Evolutionary conservation across 768 basidiomycete species (phyloP), one percentile per base, ranked within the genome.

Genomic region (Hirschioporus abietinus): DNA sequence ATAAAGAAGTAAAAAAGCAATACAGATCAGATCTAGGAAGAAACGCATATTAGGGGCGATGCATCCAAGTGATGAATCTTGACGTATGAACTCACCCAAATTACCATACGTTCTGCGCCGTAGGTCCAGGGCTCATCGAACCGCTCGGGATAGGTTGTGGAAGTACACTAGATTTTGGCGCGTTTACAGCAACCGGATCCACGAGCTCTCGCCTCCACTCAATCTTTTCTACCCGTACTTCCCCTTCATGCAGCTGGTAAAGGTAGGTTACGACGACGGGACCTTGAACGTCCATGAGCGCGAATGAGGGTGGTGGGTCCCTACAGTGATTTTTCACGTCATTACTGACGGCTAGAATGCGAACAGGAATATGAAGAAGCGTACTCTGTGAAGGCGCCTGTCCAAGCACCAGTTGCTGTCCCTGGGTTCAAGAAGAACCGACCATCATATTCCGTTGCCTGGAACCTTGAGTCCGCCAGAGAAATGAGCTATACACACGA

Each of bases 341-440:
- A 30, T 2, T 30, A 8, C 9, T 59, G 15, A 10, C 17, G 24
- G 12, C 3, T 64, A n/a, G 58, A 27, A 36, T 7, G 57, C 64
- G 2, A 42, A 67, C 27, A 65, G 24, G n/a, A 58, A 17, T 26
- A 1, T 42, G n/a, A 25, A 34, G 24, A 23, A 23, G 77, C 83
- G 64, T 71, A 90, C 91, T 85, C 87, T 67, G 84, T 88, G 69
- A 83, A 86, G 6, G 84, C 77, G 0, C 94, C 93, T 36, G 89
- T 87, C 95, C 95, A 98, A 42, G 96, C 96, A 36, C 96, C 96
- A 1, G 93, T 96, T 0, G 94, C 96, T 3, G 91, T 92, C 0
- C 96, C 96, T 1, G 96, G 96, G 74, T 98, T 97, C 59, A 98
- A 86, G 74, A 98, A 99, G 82, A 99, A 99, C 66, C 90, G 86